phyloP scores from a whole-genome alignment of 1,139 yeast species.

The Taiozyma onychis region DNA sequence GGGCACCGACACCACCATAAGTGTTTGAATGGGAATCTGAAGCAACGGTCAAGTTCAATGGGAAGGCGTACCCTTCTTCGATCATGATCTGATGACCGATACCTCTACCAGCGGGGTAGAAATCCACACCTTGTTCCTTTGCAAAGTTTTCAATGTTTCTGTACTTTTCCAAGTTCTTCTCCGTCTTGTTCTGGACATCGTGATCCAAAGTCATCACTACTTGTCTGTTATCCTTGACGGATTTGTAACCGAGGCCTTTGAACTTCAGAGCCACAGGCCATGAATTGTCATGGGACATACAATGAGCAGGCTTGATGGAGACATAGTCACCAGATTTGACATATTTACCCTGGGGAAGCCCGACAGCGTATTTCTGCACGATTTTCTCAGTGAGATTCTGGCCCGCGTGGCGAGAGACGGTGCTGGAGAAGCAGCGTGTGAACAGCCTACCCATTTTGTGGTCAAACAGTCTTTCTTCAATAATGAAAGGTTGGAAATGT shows the following conservation, averaged over 20 bases:
- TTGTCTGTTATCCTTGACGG: conserved; percentile 79
- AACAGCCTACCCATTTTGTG: background rate
- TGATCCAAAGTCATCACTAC: conserved; percentile 95
- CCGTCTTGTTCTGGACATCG: conserved; percentile 91
- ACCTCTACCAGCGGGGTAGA: conserved; percentile 98
- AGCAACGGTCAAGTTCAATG: conserved; percentile 88
- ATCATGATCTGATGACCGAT: conserved; percentile 99
- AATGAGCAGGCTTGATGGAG: conserved; percentile 90
- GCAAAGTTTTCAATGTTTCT: conserved; percentile 86
- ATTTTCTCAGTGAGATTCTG: conserved; percentile 94
- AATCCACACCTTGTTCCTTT: conserved; percentile 86
- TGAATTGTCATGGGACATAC: conserved; percentile 98
- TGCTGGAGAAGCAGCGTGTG: conserved; percentile 16
- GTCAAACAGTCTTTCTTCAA: too few species aligned
- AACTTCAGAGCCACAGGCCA: conserved; percentile 99
- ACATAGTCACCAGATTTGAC: conserved; percentile 93
- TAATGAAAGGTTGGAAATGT: too few species aligned
- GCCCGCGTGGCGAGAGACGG: conserved; percentile 18
- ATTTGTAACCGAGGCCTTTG: conserved; percentile 87
- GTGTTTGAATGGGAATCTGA: conserved; percentile 97
- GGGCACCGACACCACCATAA: conserved; percentile 92
- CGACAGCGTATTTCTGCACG: conserved; percentile 89
- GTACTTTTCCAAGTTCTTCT: conserved; percentile 83
- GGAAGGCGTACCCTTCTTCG: conserved; percentile 98
- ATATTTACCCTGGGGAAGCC: conserved; percentile 59